These are phyloP conservation scores for Metschnikowia drakensbergensis DNA, from an alignment of 805 yeast genomes.

Conservation along the genomic window DNA sequence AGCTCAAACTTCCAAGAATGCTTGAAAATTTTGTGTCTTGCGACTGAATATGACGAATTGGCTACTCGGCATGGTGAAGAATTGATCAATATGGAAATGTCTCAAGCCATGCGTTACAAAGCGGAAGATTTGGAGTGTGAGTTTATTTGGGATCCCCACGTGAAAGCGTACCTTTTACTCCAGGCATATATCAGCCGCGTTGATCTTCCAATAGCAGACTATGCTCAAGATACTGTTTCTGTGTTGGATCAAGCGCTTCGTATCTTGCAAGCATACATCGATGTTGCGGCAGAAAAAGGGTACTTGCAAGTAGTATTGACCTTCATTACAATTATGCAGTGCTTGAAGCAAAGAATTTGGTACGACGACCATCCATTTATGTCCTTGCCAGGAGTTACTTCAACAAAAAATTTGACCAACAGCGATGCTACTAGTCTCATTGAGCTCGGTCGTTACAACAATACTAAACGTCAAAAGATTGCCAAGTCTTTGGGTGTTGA, in stretches of 20 bases:
- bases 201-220: slow-evolving; percentile 91
- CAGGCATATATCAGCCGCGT: slow-evolving; percentile 70
- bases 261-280: slow-evolving; percentile 88
- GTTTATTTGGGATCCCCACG: slow-evolving; percentile 83
- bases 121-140: slow-evolving; percentile 56
- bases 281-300: slow-evolving; percentile 83
- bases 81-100: slow-evolving; percentile 51
- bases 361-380: slow-evolving; percentile 69
- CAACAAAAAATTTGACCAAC: neutral
- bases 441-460: slow-evolving; percentile 40
- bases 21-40: slow-evolving; percentile 55
- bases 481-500: slow-evolving; percentile 40
- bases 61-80: slow-evolving; percentile 94
- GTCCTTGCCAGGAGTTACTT: slow-evolving; percentile 47
- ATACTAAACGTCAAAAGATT: slow-evolving; percentile 30
- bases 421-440: slow-evolving; percentile 28
- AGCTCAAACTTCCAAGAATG: slow-evolving; percentile 53
- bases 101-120: slow-evolving; percentile 57
- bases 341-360: slow-evolving; percentile 88
- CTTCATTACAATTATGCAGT: slow-evolving; percentile 70
- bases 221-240: slow-evolving; percentile 87
- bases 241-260: slow-evolving; percentile 93
- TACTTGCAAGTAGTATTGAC: slow-evolving; percentile 57
- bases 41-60: slow-evolving; percentile 79
- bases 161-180: slow-evolving; percentile 65